Base-by-base conservation (phyloP, 345 rosid species). In the Aquilaria yunnanensis region DNA sequence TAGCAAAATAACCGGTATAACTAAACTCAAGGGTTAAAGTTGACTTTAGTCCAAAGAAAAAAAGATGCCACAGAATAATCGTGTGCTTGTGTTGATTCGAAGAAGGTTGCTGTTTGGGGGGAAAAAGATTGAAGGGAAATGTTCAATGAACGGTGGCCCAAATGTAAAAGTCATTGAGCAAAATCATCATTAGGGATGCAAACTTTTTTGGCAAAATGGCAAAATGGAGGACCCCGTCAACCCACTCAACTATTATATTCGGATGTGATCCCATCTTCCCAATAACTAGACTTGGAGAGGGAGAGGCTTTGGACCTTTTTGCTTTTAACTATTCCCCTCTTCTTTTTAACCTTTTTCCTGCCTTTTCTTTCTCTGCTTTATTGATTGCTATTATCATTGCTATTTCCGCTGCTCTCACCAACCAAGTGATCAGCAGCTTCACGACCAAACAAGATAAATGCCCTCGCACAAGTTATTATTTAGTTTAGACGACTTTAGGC, bases 181-280 rank as follows among this genome's bases (percentile, higher is more conserved):
- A 37, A 33, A 33, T 29, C 48, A 54, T 74, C 60, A 74, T 70
- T n/a, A 74, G 34, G 63, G 55, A 57, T 62, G 45, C n/a, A 46
- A 63, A 16, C 51, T 52, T 55, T 64, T 56, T 14, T 47, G 60
- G 67, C 64, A 60, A 50, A 51, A 65, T 54, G 41, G 31, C 54
- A 14, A 61, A 56, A 55, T 74, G 72, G 69, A 51, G 72, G 78
- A 66, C 63, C 69, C 74, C 68, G 37, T 57, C 68, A 59, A 62
- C 62, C 69, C 78, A 74, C 74, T 74, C 62, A 45, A 30, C 49
- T 43, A 59, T 50, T 9, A 37, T 37, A 3, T 37, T 37, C 43
- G 1, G 23, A 23, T 23, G 23, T 23, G 23, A 23, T 23, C 23
- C 23, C 23, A 23, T 23, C 23, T 23, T 23, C 23, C 23, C 23